Evolutionary conservation across 257 asterid genomes (phyloP), one percentile per base, ranked within the genome.

Genomic region (Solanum medicagineum): DNA sequence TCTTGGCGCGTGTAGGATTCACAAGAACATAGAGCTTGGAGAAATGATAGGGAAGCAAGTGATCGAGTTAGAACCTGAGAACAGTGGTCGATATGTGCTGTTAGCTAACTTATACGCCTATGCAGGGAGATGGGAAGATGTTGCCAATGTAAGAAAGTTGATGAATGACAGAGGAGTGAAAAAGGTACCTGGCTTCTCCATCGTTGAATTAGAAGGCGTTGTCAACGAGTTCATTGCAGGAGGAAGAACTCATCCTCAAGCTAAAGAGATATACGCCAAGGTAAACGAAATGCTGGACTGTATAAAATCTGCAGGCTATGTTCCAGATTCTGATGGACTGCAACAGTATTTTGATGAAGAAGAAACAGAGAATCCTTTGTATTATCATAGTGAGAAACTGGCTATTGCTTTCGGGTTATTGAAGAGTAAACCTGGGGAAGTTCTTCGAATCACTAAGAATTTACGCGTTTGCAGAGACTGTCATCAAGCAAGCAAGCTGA

Each of bases 131-230:
- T 92, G 93, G 91, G 97, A 94, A 40, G 95, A 94, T 36, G 98
- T 92, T 51, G 97, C 93, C 32, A 84, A 85, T 44, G 87, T 93
- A 14, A 87, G 98, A 88, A 95, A 92, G 91, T 71, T 95, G 87
- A 95, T 95, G 99, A 91, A 92, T 47, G 99, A 94, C 71, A 87
- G 97, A 81, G 96, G 98, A 82, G 97, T 95, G 47, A 93, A 90
- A 80, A 95, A 95, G 92, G 87, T 85, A 6, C 92, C 97, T 8
- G 99, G 97, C 20, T 88, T 69, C 87, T 94, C 98, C 47, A 85
- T 85, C 75, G 90, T 95, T 53, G 97, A 94, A 86, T 12, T 93
- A 36, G 93, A 84, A 73, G 97, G 99, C 47, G 85, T 9, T 11
- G 91, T 93, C 26, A 86, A 83, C 47, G 91, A 92, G 91, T 95